A percentile compares a stretch with the other conserved stretches of the same genome.
These are phyloP conservation scores for Clonostachys rosea DNA, from an alignment of 2,329 filamentous ascomycete species.

Conservation along the genomic window DNA sequence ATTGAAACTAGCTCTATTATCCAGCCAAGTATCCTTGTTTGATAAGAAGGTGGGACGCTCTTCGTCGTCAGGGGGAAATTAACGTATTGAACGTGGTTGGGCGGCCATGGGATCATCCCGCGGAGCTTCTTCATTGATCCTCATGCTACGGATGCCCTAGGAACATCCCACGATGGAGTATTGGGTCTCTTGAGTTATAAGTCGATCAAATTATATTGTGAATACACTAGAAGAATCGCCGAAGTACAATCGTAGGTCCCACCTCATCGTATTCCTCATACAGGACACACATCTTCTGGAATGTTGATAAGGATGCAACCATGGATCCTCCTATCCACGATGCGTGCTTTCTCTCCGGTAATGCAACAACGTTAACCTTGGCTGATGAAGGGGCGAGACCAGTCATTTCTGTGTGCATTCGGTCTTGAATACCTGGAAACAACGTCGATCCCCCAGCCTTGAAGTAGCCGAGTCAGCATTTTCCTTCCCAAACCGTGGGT, in stretches of 20 bases:
- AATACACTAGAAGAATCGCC: conserved; percentile 50
- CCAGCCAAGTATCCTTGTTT: too few species aligned
- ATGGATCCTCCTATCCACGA: conserved; percentile 99
- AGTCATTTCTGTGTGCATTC: conserved; percentile 99
- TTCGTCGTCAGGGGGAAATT: too few species aligned
- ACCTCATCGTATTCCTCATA: conserved; percentile 99
- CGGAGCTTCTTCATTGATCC: too few species aligned
- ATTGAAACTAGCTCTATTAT: too few species aligned
- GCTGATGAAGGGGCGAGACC: conserved; percentile 96
- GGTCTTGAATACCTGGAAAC: conserved; percentile 99
- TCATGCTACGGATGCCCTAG: too few species aligned
- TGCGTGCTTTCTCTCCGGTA: conserved; percentile 96
- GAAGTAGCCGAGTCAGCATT: too few species aligned
- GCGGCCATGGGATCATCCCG: too few species aligned
- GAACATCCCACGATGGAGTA: too few species aligned
- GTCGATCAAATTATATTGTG: too few species aligned
- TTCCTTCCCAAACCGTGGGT: conserved; percentile 11
- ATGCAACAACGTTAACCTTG: conserved; percentile 99
- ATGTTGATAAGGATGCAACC: conserved; percentile 90
- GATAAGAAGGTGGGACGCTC: too few species aligned
- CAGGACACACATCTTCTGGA: conserved; percentile 99
- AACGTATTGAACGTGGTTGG: too few species aligned
- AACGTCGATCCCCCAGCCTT: conserved; percentile 99
- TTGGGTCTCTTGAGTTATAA: too few species aligned
- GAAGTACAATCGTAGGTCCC: conserved; percentile 92